Evolutionary conservation across 2,329 filamentous ascomycete genomes (phyloP), one percentile per base, ranked within the genome.

Genomic region (Trichophaea hybrida): DNA sequence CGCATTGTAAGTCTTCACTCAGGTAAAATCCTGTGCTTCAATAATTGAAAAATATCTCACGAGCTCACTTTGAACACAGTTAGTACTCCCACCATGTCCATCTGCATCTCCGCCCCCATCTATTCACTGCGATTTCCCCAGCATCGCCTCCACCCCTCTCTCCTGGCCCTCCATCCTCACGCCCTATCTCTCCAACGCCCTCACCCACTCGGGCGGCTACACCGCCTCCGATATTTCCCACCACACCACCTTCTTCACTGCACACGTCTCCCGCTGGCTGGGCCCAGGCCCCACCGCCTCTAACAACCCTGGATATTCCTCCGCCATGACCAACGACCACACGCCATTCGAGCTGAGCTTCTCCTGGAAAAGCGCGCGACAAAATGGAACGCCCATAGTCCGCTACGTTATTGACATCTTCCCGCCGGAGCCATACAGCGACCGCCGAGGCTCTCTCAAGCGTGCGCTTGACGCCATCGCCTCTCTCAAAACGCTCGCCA

Each of bases 301-400:
- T 15, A 50, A 50, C 53, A 38, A 10, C n/a, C 32, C 53, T 6
- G 12, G 5, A 38, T 55, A 7, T 38, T n/a, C 53, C 10, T 55
- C 53, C 8, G 13, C 53, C 10, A 38, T 55, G 33, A 55, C 53
- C 8, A 55, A 55, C 12, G 53, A 55, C 33, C n/a, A 55, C 31
- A 55, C 53, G 8, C 53, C 53, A 5, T 38, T 55, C 24, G 53
- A 55, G 40, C 31, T 55, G 31, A 55, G 53, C 35, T 38, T 6
- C 34, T 55, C 32, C 34, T 55, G 53, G 53, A 55, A 40, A 31
- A 40, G 31, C 12, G 31, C 31, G n/a, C 6, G 5, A 6, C 53
- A 55, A 31, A 38, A 55, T 8, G 53, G 53, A 8, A 38, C 6
- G 4, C 53, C 53, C 53, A 50, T 50, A n/a, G 46, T 50, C 24